These are phyloP conservation scores for Rhizophora apiculata DNA, from an alignment of 345 rosid species.

Conservation along the genomic window DNA sequence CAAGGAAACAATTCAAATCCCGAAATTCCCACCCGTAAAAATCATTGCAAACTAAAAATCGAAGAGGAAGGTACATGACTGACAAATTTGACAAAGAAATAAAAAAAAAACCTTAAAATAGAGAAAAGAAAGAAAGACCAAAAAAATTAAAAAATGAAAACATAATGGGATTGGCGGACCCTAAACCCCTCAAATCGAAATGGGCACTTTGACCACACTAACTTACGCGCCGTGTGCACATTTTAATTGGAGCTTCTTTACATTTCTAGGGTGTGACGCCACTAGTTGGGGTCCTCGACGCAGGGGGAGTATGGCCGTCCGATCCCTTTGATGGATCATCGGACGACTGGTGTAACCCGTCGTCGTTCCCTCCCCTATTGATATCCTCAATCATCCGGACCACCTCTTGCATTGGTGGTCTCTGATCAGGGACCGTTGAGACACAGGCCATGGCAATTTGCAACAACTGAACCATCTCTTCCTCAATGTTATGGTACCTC, in stretches of 20 bases:
- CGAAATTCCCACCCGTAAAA: background rate
- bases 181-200: too few relatives aligned
- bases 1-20: background rate
- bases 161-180: background rate
- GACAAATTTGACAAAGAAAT: background rate
- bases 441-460: conserved; percentile 96
- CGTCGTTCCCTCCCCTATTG: conserved; percentile 72
- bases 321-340: conserved; percentile 97
- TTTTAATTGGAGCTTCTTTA: background rate
- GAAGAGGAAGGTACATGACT: background rate
- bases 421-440: conserved; percentile 78
- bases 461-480: conserved; percentile 95
- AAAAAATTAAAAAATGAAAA: too few relatives aligned
- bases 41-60: background rate
- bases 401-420: conserved; percentile 82
- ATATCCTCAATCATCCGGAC: conserved; percentile 89
- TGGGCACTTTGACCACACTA: conserved; percentile 23
- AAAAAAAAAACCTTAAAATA: background rate
- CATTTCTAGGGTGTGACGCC: background rate
- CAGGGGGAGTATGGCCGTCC: conserved; percentile 82
- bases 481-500: conserved; percentile 88
- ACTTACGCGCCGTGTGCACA: conserved; percentile 28
- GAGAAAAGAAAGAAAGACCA: background rate
- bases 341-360: conserved; percentile 81
- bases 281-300: conserved; percentile 50